Conservation (phyloP, 2,329 filamentous ascomycete genomes). For the Aureobasidium sp. region DNA sequence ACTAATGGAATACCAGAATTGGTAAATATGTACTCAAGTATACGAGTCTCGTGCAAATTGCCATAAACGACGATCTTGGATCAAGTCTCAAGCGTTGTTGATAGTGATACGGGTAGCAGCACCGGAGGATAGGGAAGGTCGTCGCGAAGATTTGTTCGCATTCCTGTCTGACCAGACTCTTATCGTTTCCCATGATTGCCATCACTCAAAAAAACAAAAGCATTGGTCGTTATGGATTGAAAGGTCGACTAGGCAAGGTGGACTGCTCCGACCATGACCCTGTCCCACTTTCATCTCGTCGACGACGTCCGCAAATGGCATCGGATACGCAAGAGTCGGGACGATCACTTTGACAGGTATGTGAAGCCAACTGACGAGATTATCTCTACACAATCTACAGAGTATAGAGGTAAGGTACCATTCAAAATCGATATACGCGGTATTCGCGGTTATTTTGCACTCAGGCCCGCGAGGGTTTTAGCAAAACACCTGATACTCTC, state of each 20-base stretch:
- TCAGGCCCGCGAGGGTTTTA: neutral
- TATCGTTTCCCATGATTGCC: constrained; percentile 54
- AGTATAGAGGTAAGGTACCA: neutral
- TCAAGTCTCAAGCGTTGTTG: constrained; percentile 44
- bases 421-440: neutral
- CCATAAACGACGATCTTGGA: constrained; percentile 46
- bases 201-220: constrained; percentile 43
- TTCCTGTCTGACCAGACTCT: constrained; percentile 51
- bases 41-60: no score
- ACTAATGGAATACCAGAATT: no score
- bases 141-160: constrained; percentile 46
- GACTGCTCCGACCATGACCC: constrained; percentile 49
- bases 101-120: constrained; percentile 36
- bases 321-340: neutral
- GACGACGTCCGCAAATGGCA: no score
- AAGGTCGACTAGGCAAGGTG: constrained; percentile 48
- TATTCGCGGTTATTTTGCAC: neutral
- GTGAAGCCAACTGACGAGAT: no score
- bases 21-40: no score
- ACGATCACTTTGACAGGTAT: neutral
- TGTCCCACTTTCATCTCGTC: neutral
- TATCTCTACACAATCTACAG: neutral
- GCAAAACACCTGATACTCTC: neutral
- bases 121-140: constrained; percentile 41
- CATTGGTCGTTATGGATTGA: constrained; percentile 44